Evolutionary conservation across 2,329 filamentous ascomycete genomes (phyloP).

Genomic region (Epichloe brachyelytri): DNA sequence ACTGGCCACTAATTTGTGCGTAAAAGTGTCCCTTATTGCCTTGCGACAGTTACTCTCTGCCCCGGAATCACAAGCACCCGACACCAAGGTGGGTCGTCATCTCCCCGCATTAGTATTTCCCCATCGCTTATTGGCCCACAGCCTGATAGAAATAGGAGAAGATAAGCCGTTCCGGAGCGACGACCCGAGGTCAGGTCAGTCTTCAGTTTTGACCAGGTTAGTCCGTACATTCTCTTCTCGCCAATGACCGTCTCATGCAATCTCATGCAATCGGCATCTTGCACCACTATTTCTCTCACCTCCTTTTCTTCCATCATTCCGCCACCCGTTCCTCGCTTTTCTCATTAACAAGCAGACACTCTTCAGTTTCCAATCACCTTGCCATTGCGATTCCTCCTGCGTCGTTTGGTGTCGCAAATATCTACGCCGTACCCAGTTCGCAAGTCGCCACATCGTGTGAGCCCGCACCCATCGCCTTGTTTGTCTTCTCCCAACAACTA

Average conservation of each 20-base stretch:
- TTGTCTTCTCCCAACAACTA: not conserved
- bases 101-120: slow-evolving; percentile 15
- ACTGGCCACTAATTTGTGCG: too few relatives aligned
- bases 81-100: not conserved
- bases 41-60: not conserved
- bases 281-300: not conserved
- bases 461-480: not conserved
- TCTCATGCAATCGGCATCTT: not conserved
- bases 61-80: not conserved
- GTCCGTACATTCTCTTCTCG: not conserved
- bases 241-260: not conserved
- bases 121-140: slow-evolving; percentile 14
- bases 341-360: not conserved
- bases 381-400: not conserved
- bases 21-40: too few relatives aligned
- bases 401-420: not conserved
- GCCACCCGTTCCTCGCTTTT: not conserved
- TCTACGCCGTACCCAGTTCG: too few relatives aligned
- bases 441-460: too few relatives aligned
- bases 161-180: not conserved
- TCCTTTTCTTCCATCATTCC: not conserved
- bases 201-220: not conserved
- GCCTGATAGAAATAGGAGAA: too few relatives aligned
- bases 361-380: not conserved
- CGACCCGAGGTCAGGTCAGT: not conserved